Evolutionary conservation across 345 rosid species (phyloP), one percentile per base, ranked within the genome.

Genomic region (sweet orange (Citrus sinensis)): DNA sequence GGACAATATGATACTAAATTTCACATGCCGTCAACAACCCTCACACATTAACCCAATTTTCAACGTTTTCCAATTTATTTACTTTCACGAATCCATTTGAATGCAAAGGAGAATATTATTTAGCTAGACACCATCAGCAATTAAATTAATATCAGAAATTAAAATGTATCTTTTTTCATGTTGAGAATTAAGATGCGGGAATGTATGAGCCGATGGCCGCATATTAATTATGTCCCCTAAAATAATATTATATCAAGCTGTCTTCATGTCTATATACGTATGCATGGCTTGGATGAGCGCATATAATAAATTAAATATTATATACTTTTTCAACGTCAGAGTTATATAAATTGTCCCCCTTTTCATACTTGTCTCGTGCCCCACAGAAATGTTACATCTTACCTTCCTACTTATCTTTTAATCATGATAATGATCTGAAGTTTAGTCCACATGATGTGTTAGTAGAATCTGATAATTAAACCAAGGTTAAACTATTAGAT

Each of bases 191-290:
- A 62, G 66, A 62, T 27, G 66, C 2, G 29, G 63, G 10, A 22
- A 24, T 10, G 63, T 24, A 59, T 59, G 11, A 3, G 51, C 17
- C 51, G 16, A 46, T 13, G 3, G 51, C 51, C 51, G 17, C 13
- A 46, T 11, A 46, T 46, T 13, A 40, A 74, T 71, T 77, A 78
- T 64, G 17, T 56, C 64, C 8, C 32, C 20, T 10, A 30, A 20
- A 65, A 70, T 70, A 25, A 49, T 63, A 27, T 67, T 61, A 24
- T 25, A 67, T 61, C 17, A 76, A 65, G 17, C 19, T 70, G 76
- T 60, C 77, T 81, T 80, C 83, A 30, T 56, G 70, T 82, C 80
- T 67, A 59, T 79, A 79, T 81, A 79, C 82, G 82, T 79, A 83
- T 71, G 86, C 85, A 81, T 70, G 49, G 62, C 22, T 74, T 65